A percentile compares a stretch with the other conserved stretches of the same genome.
Evolutionary conservation across 176 grass and related monocot genomes (phyloP).

Genomic region (Tuctoria greenei): DNA sequence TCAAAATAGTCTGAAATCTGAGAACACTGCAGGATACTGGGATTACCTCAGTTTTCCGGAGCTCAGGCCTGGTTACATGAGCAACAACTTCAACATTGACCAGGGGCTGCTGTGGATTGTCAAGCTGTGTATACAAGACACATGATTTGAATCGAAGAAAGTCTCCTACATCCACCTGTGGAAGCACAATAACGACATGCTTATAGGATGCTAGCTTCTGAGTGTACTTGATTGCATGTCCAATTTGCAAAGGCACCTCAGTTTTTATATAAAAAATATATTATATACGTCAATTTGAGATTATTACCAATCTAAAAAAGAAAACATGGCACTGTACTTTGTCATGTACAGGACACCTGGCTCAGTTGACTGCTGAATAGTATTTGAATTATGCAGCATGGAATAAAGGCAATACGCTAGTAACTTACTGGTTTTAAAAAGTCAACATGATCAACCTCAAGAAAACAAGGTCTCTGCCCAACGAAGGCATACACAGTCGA

Average conservation of each 20-base stretch:
- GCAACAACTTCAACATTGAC: constrained; percentile 93
- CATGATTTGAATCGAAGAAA: constrained; percentile 97
- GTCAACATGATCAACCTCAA: constrained; percentile 97
- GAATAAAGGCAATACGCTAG: constrained; percentile 12
- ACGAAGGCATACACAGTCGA: constrained; percentile 94
- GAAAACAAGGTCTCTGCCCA: constrained; percentile 79
- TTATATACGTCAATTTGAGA: neutral
- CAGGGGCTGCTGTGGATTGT: constrained; percentile 73
- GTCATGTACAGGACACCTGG: neutral
- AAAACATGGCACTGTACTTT: neutral
- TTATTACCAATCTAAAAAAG: neutral
- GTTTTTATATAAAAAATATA: neutral
- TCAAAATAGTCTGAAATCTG: neutral
- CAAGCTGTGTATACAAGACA: constrained; percentile 81
- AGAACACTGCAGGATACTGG: neutral
- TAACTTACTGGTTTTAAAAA: constrained; percentile 90
- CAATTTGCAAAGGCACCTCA: neutral
- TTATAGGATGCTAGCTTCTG: constrained; percentile 10
- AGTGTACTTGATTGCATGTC: neutral
- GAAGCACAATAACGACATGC: constrained; percentile 9
- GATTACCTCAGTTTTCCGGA: constrained; percentile 81
- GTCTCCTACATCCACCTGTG: constrained; percentile 92
- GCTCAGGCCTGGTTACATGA: constrained; percentile 94
- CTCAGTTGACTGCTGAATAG: neutral
- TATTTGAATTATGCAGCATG: neutral